These are phyloP conservation scores for Colletotrichum musae DNA, from an alignment of 2,329 filamentous ascomycete genomes.

Conservation along the genomic window DNA sequence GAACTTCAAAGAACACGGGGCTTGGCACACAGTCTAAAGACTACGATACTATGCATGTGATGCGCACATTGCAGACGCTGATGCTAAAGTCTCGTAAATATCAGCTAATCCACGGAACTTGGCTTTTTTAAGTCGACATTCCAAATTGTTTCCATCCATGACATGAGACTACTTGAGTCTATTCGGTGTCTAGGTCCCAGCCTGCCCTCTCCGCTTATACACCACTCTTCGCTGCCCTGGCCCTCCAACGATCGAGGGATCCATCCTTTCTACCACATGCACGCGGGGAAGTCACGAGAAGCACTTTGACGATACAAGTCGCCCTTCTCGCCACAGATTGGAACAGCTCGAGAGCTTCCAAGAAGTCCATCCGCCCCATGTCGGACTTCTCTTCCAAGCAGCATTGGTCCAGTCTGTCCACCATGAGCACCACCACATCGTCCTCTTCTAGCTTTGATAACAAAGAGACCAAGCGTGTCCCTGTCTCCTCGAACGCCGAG, in stretches of 20 bases:
- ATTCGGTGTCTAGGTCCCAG: background rate
- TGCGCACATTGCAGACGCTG: no score
- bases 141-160: no score
- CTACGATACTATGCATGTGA: no score
- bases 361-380: background rate
- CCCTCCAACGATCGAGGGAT: background rate
- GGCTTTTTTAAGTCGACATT: no score
- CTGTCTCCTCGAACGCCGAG: background rate
- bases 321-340: background rate
- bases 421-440: background rate
- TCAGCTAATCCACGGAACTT: no score
- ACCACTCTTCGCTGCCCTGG: background rate
- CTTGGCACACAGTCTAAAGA: no score
- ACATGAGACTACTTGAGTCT: no score
- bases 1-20: no score
- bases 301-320: background rate
- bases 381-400: background rate
- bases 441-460: background rate
- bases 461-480: background rate
- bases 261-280: background rate
- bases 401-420: background rate
- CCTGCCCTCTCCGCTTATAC: background rate
- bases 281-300: background rate
- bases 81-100: no score
- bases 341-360: background rate